A percentile compares a stretch with the other conserved stretches of the same genome.
These are phyloP conservation scores for Salix brachista DNA, from an alignment of 345 rosid genomes.

Conservation along the genomic window DNA sequence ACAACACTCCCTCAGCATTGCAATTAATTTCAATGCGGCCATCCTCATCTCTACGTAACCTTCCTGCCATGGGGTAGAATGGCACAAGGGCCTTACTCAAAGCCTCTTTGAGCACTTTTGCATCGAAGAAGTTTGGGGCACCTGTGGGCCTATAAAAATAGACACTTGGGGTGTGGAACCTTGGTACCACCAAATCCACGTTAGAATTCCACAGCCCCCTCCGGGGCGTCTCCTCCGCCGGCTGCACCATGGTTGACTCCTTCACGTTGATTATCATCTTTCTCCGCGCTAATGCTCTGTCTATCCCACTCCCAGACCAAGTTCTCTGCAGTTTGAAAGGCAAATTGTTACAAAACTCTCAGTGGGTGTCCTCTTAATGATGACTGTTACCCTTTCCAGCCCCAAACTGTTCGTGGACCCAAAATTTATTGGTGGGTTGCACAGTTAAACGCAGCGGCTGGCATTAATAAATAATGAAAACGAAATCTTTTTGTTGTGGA, in stretches of 20 bases:
- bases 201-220: conserved; percentile 74
- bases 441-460: neutral
- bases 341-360: neutral
- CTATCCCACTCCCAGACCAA: neutral
- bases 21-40: conserved; percentile 95
- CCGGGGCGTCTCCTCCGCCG: conserved; percentile 61
- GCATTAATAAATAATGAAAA: neutral
- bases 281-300: neutral
- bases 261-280: conserved; percentile 60
- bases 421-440: neutral
- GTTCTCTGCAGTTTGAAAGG: neutral
- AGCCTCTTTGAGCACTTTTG: conserved; percentile 54
- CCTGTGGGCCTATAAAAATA: conserved; percentile 80
- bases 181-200: conserved; percentile 82
- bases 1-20: conserved; percentile 75
- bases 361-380: neutral
- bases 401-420: neutral
- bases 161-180: conserved; percentile 90
- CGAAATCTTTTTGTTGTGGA: neutral
- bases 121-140: conserved; percentile 60
- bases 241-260: conserved; percentile 68
- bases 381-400: neutral
- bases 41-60: conserved; percentile 66
- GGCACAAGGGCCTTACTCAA: conserved; percentile 72
- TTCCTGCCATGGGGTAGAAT: conserved; percentile 96